These are phyloP conservation scores for Ichthyophthirius multifiliis DNA, from an alignment of 169 alveolate genomes.

Conservation along the genomic window DNA sequence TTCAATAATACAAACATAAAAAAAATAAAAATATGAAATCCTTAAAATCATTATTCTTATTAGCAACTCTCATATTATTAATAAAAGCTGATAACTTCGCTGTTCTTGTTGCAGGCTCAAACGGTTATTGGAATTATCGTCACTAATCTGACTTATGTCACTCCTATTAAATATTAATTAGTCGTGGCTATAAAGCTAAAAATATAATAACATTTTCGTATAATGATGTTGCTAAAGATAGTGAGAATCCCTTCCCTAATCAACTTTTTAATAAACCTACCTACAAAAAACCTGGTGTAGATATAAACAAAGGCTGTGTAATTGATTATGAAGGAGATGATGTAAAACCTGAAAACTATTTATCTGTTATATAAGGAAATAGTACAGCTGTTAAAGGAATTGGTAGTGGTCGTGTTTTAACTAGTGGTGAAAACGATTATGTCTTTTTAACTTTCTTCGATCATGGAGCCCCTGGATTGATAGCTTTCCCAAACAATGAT, in stretches of 20 bases:
- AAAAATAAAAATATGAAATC: no score
- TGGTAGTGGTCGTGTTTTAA: constrained; percentile 65
- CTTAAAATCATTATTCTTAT: no score
- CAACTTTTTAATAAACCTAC: constrained; percentile 74
- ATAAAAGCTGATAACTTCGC: constrained; percentile 82
- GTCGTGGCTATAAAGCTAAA: constrained; percentile 68
- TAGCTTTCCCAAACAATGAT: constrained; percentile 74
- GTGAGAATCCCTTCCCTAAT: constrained; percentile 79
- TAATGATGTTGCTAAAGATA: constrained; percentile 77
- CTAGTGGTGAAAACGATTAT: constrained; percentile 56
- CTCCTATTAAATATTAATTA: constrained; percentile 67
- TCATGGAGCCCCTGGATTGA: constrained; percentile 82
- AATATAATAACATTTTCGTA: constrained; percentile 76
- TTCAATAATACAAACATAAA: no score
- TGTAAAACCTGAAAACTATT: constrained; percentile 77
- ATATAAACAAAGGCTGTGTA: constrained; percentile 82
- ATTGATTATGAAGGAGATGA: constrained; percentile 78
- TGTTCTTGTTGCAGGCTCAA: constrained; percentile 88
- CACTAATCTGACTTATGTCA: constrained; percentile 88
- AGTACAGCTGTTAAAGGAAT: constrained; percentile 25
- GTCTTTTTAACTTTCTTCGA: constrained; percentile 79
- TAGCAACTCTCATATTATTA: no score
- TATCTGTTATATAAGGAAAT: constrained; percentile 60
- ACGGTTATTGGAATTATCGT: constrained; percentile 79
- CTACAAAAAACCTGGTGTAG: constrained; percentile 42